Base-by-base conservation (phyloP, 164 flowering plant species). In the Magnolia kwangsiensis region DNA sequence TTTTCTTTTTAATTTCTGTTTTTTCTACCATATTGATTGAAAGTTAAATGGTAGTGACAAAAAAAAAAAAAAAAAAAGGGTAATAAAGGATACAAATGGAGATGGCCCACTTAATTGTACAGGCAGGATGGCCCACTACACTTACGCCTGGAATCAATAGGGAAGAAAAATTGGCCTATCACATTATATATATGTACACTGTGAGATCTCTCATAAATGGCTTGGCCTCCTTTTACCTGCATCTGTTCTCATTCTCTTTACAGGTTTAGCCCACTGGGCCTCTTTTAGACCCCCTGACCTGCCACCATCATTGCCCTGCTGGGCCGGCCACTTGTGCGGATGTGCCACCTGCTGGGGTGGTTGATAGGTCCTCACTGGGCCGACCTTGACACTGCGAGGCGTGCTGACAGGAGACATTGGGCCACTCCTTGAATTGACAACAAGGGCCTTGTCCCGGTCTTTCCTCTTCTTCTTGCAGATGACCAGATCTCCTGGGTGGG, bases 391-490 rank as follows among this genome's bases (percentile, higher is more conserved):
- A 31, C 63, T 31, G 24, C 90, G 92, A 64, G 81, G 81, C 68
- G 79, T 37, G 66, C 84, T 82, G 0, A 88, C 84, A 0, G 95
- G 98, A 50, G 94, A 91, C 16, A 83, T 86, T 7, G 93, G 93
- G 18, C 90, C 90, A 23, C 82, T 74, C 74, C 97, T 88, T 0
- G 90, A 63, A 80, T 89, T 92, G 50, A 78, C 61, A 24, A 73
- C 81, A 2, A 78, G 78, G 18, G 2, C 18, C 81, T 96, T 96
- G 51, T 96, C 98, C 81, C 98, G 80, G 67, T 96, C 99, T 76
- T 94, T 96, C 81, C 99, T 90, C 83, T 87, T 96, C 87, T 93
- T 94, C 87, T 96, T 96, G 91, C 98, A 90, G 58, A 92, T 89
- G 51, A 96, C 99, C 50, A 96, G 87, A 50, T 96, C 98, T 2